Evolutionary conservation across 495 filamentous ascomycete species (phyloP), one percentile per base, ranked within the genome.

Genomic region (Penicillium chermesinum): DNA sequence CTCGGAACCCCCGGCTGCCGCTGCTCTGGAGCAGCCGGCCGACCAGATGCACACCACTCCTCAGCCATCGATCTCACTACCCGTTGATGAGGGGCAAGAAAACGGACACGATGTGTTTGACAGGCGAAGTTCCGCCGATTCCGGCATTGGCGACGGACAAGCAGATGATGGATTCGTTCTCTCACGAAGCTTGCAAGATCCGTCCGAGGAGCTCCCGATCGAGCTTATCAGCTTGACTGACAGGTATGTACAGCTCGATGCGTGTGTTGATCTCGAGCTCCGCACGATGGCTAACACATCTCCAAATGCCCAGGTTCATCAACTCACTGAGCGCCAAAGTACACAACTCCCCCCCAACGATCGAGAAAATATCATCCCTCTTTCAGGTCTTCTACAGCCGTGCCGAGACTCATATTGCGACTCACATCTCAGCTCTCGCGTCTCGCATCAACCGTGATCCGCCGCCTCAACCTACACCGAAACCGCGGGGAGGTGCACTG

Each of bases 351-450:
- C 93, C 94, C 8, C 83, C 91, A 1, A 84, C 84, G 35, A 85
- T 91, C 55, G 87, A 95, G 16, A 86, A 80, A 53, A 81, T 97
- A 17, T 85, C 91, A 4, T 74, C 73, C n/a, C 70, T 94, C 16
- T 97, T 96, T 63, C 94, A 99, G 67, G 88, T 94, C 30, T 99
- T 97, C 59, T 99, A 99, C 64, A 71, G 74, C 25, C 82, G 83
- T 37, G 88, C 94, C 12, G 83, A 89, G 32, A 77, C 83, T 7
- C 86, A 93, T 61, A 91, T 97, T 35, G 76, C 80, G 14, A 95
- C 89, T 0, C 91, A 99, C 65, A 88, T 97, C 42, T 85, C 86
- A 18, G 78, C 83, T 7, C 72, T 96, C 13, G 85, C 87, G 10
- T 86, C 85, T 19, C 78, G 82, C 3, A 83, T 91, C 57, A 82